Conservation (phyloP, 192 early-diverging fungal genomes). For the Coemansia sp. region DNA sequence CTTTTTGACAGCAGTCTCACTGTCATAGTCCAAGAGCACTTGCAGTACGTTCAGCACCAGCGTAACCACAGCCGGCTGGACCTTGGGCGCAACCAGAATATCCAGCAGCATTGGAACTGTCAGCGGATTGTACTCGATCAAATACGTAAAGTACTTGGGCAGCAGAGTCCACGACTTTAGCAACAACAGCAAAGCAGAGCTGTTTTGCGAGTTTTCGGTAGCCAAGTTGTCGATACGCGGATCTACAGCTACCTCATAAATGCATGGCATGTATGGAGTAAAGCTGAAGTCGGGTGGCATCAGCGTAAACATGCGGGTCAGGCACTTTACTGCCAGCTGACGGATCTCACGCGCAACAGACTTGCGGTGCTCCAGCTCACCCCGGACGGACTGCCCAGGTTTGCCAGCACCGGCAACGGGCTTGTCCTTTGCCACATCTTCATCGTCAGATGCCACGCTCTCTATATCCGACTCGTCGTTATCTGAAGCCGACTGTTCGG, state of each 20-base stretch:
- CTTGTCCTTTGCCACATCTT: constrained; percentile 2
- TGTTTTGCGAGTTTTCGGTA: constrained; percentile 84
- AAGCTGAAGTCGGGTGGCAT: constrained; percentile 71
- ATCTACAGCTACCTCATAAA: constrained; percentile 71
- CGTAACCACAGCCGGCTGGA: constrained; percentile 67
- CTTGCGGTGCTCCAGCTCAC: constrained; percentile 22
- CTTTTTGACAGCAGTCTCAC: constrained; percentile 46
- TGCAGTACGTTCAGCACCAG: constrained; percentile 76
- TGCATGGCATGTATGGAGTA: constrained; percentile 66
- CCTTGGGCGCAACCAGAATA: constrained; percentile 76
- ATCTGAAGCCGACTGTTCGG: neutral
- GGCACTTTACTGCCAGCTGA: constrained; percentile 67
- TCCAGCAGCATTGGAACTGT: constrained; percentile 70
- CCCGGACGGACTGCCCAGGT: constrained; percentile 1
- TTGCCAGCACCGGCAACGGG: neutral
- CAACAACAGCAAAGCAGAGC: constrained; percentile 75
- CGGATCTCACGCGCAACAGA: constrained; percentile 53
- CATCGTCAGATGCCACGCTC: constrained; percentile 5
- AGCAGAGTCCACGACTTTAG: constrained; percentile 75
- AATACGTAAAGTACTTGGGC: constrained; percentile 61
- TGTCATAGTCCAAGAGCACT: constrained; percentile 56
- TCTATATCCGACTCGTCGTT: constrained; percentile 7
- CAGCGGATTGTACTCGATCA: constrained; percentile 61
- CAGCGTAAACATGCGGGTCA: constrained; percentile 69
- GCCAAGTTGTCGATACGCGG: constrained; percentile 68